Conservation (phyloP, 768 basidiomycete genomes). For the Pulveroboletus sp. region DNA sequence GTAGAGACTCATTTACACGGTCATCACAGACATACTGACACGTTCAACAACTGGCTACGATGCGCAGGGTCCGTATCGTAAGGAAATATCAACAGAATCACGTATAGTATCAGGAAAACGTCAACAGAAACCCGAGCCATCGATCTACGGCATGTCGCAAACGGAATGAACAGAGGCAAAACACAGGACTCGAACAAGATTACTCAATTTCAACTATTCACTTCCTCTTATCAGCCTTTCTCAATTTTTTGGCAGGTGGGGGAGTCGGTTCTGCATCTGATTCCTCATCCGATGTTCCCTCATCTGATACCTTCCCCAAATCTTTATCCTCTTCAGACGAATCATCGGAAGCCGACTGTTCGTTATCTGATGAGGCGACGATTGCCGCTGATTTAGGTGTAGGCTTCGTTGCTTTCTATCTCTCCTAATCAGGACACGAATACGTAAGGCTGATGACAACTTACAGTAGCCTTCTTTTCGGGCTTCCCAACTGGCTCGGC, state of each 20-base stretch:
- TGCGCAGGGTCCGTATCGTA: constrained; percentile 18
- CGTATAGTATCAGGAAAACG: constrained; percentile 24
- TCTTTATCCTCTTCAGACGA: constrained; percentile 26
- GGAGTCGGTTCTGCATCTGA: constrained; percentile 27
- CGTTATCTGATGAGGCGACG: constrained; percentile 29
- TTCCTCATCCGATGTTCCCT: constrained; percentile 22
- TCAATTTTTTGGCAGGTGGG: constrained; percentile 29
- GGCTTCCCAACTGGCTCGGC: constrained; percentile 28
- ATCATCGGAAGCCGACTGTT: constrained; percentile 27
- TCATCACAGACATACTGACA: background rate
- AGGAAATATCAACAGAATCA: constrained; percentile 26
- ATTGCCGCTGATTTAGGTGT: constrained; percentile 22
- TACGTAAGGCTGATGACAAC: constrained; percentile 10
- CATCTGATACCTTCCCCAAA: constrained; percentile 20
- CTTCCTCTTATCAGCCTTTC: constrained; percentile 27
- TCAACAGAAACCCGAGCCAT: constrained; percentile 4
- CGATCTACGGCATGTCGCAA: constrained; percentile 2
- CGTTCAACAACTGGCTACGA: background rate
- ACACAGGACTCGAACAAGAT: constrained; percentile 1
- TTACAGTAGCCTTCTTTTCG: constrained; percentile 26
- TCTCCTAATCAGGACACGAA: constrained; percentile 11
- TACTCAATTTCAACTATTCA: constrained; percentile 9
- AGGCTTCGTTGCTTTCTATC: constrained; percentile 25
- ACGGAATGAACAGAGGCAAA: no score
- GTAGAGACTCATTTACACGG: constrained; percentile 5